phyloP scores from a whole-genome alignment of 805 yeast genomes.

The Myxozyma mucilagina region DNA sequence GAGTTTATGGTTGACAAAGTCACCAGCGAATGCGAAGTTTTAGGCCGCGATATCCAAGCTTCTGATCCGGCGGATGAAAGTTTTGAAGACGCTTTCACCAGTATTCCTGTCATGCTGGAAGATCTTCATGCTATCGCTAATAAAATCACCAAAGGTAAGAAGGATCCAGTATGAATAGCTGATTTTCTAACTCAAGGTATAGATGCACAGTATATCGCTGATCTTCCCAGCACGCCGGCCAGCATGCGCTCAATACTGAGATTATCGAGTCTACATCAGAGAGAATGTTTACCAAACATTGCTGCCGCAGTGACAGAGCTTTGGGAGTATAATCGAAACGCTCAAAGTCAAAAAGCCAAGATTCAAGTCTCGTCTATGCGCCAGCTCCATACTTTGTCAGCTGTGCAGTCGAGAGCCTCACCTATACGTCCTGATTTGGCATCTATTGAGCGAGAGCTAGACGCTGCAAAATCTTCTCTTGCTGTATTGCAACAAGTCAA shows the following conservation, averaged over 20 bases:
- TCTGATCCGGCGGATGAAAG: conserved; percentile 17
- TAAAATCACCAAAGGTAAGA: conserved; percentile 30
- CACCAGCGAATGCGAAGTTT: conserved; percentile 17
- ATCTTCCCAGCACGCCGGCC: conserved; percentile 28
- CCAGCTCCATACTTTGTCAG: conserved; percentile 16
- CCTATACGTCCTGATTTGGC: conserved; percentile 37
- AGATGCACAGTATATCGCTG: conserved; percentile 35
- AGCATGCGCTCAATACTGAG: conserved; percentile 29
- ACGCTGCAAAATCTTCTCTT: conserved; percentile 36
- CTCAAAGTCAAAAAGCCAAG: conserved; percentile 25
- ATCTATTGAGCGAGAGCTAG: conserved; percentile 33
- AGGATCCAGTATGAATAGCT: background rate
- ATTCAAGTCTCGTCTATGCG: conserved; percentile 26
- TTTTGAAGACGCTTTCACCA: background rate
- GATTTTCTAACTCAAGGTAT: background rate
- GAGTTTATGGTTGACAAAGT: conserved; percentile 31
- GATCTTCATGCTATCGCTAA: conserved; percentile 35
- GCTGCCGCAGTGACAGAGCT: conserved; percentile 33
- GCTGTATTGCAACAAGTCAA: conserved; percentile 40
- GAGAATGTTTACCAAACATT: conserved; percentile 38
- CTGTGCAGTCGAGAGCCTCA: conserved; percentile 38
- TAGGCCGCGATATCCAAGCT: conserved; percentile 20
- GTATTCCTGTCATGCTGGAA: conserved; percentile 31
- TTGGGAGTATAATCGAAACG: conserved; percentile 24
- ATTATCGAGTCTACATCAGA: conserved; percentile 34